A percentile compares a stretch with the other conserved stretches of the same genome.
Evolutionary conservation across 1,284 basidiomycete species (phyloP).

Genomic region (Cystobasidiaceae sp.): DNA sequence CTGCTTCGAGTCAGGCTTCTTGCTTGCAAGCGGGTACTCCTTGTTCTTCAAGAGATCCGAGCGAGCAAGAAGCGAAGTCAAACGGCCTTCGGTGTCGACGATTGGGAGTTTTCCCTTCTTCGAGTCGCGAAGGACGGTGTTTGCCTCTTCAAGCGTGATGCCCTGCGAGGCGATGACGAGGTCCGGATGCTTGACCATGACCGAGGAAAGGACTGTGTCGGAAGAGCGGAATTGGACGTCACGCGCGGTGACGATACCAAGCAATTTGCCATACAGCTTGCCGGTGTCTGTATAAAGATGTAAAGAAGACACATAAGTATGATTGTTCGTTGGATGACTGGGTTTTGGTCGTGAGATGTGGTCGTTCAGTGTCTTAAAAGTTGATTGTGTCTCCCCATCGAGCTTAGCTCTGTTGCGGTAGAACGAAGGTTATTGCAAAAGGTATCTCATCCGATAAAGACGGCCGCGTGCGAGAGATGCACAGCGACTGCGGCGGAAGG

Average conservation of each 20-base stretch:
- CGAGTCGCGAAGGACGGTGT: conserved; percentile 87
- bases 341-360: conserved; percentile 49
- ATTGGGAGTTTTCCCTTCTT: conserved; percentile 98
- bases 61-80: conserved; percentile 83
- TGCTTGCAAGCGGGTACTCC: conserved; percentile 91
- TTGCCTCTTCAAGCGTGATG: conserved; percentile 85
- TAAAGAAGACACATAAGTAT: conserved; percentile 32
- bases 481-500: neutral
- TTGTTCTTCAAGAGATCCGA: conserved; percentile 98
- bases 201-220: conserved; percentile 63
- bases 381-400: conserved; percentile 42
- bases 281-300: conserved; percentile 64
- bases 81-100: conserved; percentile 66
- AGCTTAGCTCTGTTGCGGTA: conserved; percentile 36
- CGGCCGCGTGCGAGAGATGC: conserved; percentile 30
- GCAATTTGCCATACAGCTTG: conserved; percentile 76
- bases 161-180: conserved; percentile 78
- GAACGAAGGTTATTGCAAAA: conserved; percentile 42
- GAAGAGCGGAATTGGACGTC: conserved; percentile 89
- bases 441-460: conserved; percentile 36
- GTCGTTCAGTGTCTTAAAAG: too few species aligned
- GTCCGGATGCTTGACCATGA: conserved; percentile 72
- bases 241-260: conserved; percentile 94
- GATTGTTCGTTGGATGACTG: conserved; percentile 2
- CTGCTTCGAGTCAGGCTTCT: conserved; percentile 87